Conservation (phyloP, 331 rosid species). For the Pyrus hybrid region DNA sequence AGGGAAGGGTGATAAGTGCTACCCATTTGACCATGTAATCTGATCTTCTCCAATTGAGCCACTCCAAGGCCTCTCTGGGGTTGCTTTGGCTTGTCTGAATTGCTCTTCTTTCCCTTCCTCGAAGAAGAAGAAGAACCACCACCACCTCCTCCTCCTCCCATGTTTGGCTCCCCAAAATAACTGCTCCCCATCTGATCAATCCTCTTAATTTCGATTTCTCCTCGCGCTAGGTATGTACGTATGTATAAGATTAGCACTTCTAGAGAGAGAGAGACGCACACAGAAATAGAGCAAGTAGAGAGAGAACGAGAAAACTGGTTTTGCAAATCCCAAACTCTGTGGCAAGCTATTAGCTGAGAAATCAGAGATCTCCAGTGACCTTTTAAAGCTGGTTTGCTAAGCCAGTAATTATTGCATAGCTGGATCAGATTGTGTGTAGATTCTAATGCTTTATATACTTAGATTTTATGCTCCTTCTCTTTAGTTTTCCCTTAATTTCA, state of each 20-base stretch:
- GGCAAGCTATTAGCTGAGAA: conserved; percentile 17
- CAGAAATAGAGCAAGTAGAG: background rate
- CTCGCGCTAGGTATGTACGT: background rate
- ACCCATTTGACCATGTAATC: conserved; percentile 81
- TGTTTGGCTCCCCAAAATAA: conserved; percentile 80
- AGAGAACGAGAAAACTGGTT: background rate
- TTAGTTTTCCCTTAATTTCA: conserved; percentile 19
- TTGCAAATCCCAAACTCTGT: conserved; percentile 35
- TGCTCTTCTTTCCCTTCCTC: conserved; percentile 67
- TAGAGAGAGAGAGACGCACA: background rate
- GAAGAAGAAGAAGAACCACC: conserved; percentile 33
- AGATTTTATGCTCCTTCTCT: conserved; percentile 64
- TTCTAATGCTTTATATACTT: conserved; percentile 57
- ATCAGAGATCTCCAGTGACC: conserved; percentile 54
- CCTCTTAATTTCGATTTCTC: background rate
- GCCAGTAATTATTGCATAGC: conserved; percentile 85
- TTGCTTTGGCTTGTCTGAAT: conserved; percentile 83
- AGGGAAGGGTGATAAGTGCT: conserved; percentile 33
- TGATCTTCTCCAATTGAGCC: conserved; percentile 97
- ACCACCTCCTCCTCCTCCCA: conserved; percentile 37
- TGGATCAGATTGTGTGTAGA: conserved; percentile 95
- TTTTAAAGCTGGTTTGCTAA: conserved; percentile 29
- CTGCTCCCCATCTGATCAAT: conserved; percentile 47
- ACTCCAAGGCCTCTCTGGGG: conserved; percentile 99
- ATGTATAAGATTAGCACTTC: background rate